Evolutionary conservation across 345 rosid species (phyloP), one percentile per base, ranked within the genome.

Genomic region (Salix arbutifolia): DNA sequence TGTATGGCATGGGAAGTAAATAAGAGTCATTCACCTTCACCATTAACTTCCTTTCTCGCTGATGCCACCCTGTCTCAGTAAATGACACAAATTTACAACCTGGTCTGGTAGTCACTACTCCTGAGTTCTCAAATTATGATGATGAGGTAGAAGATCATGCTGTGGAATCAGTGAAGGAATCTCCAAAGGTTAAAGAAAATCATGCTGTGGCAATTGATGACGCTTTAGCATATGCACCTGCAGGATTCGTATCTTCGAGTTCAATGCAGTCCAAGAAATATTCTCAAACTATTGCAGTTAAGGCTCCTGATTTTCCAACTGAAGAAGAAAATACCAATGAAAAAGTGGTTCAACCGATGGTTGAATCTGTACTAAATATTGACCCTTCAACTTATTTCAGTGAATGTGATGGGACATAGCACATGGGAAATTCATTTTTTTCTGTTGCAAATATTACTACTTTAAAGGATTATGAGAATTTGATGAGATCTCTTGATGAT

Each of bases 211-310:
- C 97, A 28, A 83, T 91, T 83, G 94, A 94, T 78, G 95, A 89
- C 80, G 97, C 97, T 66, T 84, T 91, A 79, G 92, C 97, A 31
- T 86, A 89, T 80, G 97, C 97, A 70, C 87, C 92, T 83, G 84
- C 92, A 69, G 91, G 95, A 58, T 84, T 94, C 66, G 75, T 91
- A 76, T 84, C 94, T 72, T 94, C 94, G 70, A 73, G 84, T 73
- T 81, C 77, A 4, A 44, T 52, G 53, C 83, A 50, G 9, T 82
- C 73, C 44, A 77, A 58, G 53, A 88, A 74, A 76, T 84, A 77
- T 82, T 85, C 85, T 44, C 88, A 83, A 84, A 81, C 90, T 46
- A 87, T 87, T 61, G 70, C 75, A 26, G 84, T 88, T 52, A 86
- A 84, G 74, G 91, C 87, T 44, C 91, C 91, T 4, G 92, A 94